These are phyloP conservation scores for Neurospora sublineolata DNA, from an alignment of 495 filamentous ascomycete species.

Conservation along the genomic window DNA sequence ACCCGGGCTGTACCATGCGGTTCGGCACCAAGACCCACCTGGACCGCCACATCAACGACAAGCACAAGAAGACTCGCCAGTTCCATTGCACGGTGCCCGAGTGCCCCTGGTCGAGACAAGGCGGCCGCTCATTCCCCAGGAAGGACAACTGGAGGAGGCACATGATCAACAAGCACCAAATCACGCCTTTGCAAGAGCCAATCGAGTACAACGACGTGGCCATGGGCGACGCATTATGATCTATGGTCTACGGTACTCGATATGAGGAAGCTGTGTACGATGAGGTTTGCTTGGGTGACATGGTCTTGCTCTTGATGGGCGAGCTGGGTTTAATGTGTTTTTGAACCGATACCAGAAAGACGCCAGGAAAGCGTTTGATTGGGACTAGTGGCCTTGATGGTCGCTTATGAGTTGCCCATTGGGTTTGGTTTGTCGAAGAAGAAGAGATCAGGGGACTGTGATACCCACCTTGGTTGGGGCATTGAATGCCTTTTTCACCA, in stretches of 20 bases:
- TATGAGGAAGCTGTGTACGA: background rate
- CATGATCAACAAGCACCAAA: slow-evolving; percentile 38
- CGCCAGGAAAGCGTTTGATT: background rate
- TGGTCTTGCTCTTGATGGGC: background rate
- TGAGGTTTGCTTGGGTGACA: background rate
- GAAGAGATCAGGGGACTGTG: background rate
- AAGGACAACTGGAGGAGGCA: slow-evolving; percentile 43
- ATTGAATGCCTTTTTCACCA: background rate
- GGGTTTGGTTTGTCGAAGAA: too few species aligned
- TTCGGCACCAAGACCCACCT: slow-evolving; percentile 44
- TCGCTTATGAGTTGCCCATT: background rate
- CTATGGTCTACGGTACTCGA: background rate
- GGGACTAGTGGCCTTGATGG: background rate
- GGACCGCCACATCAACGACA: slow-evolving; percentile 41
- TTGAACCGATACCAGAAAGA: background rate
- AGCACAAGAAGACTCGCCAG: slow-evolving; percentile 37
- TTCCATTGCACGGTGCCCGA: slow-evolving; percentile 34
- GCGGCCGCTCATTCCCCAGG: slow-evolving; percentile 38
- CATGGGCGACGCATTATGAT: slow-evolving; percentile 9
- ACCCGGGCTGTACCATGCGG: slow-evolving; percentile 28
- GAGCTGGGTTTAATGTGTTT: background rate
- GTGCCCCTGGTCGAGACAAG: slow-evolving; percentile 33
- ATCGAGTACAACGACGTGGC: slow-evolving; percentile 16
- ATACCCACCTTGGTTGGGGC: background rate
- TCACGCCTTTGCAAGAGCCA: slow-evolving; percentile 18